Conservation (phyloP, 192 early-diverging fungal species). For the Diversispora epigaea region DNA sequence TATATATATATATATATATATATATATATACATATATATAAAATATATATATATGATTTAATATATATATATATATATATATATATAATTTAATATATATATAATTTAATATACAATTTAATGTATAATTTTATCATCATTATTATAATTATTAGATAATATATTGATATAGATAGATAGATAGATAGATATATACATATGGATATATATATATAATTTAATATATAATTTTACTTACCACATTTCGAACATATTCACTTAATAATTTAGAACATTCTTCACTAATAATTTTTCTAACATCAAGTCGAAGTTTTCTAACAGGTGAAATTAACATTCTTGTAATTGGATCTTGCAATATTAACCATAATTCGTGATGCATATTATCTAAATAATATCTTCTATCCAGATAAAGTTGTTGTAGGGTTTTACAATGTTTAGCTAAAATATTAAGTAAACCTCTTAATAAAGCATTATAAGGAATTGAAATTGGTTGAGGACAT, state of each 20-base stretch:
- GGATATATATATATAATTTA: background rate
- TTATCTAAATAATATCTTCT: background rate
- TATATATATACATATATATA: background rate
- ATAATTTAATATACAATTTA: too few species aligned
- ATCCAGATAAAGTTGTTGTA: background rate
- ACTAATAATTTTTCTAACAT: slow-evolving; percentile 7
- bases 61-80: background rate
- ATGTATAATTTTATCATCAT: too few species aligned
- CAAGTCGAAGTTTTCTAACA: background rate
- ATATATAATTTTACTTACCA: background rate
- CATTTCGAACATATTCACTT: background rate
- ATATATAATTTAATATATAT: background rate
- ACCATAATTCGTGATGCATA: slow-evolving; percentile 13
- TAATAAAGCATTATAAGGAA: background rate
- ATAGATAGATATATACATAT: background rate
- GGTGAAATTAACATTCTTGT: background rate
- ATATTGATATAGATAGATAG: background rate
- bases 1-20: background rate
- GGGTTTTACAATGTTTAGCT: background rate
- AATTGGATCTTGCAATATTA: background rate
- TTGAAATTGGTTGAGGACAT: slow-evolving; percentile 16
- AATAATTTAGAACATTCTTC: slow-evolving; percentile 5
- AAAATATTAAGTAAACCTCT: slow-evolving; percentile 2
- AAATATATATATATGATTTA: too few species aligned
- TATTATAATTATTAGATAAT: background rate